These are phyloP conservation scores for Suhomyces tanzawaensis DNA, from an alignment of 805 yeast species.

Conservation along the genomic window DNA sequence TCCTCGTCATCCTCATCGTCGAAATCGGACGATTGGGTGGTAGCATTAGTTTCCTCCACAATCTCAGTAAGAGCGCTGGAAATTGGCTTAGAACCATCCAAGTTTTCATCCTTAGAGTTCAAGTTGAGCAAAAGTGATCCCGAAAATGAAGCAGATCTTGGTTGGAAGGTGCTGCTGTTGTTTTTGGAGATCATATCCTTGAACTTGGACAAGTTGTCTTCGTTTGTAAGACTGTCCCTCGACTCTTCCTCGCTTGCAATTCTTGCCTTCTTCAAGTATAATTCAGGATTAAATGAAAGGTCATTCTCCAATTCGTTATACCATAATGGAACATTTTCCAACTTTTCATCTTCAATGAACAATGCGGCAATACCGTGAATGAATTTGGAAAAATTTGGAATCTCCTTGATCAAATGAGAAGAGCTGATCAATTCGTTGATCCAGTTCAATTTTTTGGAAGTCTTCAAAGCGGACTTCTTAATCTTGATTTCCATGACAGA, in stretches of 20 bases:
- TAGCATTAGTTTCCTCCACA: conserved; percentile 9
- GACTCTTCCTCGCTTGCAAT: conserved; percentile 8
- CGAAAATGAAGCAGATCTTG: conserved; percentile 40
- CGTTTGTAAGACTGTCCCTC: conserved; percentile 43
- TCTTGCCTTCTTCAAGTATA: conserved; percentile 11
- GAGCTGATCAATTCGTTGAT: conserved; percentile 79
- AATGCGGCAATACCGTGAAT: conserved; percentile 89
- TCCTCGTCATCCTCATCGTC: conserved; percentile 31
- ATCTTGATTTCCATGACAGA: conserved; percentile 85
- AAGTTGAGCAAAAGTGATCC: conserved; percentile 27
- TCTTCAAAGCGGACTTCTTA: conserved; percentile 30
- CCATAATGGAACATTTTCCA: conserved; percentile 94
- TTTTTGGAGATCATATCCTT: conserved; percentile 35
- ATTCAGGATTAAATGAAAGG: conserved; percentile 16
- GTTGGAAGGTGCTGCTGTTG: conserved; percentile 27
- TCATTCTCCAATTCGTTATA: conserved; percentile 73
- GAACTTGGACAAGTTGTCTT: conserved; percentile 44
- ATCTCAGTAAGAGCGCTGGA: conserved; percentile 1
- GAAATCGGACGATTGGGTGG: conserved; percentile 26
- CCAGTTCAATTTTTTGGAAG: conserved; percentile 62
- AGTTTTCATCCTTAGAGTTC: conserved; percentile 6
- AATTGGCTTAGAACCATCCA: neutral
- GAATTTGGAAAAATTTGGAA: conserved; percentile 90
- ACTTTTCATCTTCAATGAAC: conserved; percentile 84
- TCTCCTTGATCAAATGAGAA: conserved; percentile 79